These are phyloP conservation scores for Suhomyces ambrosiae DNA, from an alignment of 1,139 yeast genomes.

Conservation along the genomic window DNA sequence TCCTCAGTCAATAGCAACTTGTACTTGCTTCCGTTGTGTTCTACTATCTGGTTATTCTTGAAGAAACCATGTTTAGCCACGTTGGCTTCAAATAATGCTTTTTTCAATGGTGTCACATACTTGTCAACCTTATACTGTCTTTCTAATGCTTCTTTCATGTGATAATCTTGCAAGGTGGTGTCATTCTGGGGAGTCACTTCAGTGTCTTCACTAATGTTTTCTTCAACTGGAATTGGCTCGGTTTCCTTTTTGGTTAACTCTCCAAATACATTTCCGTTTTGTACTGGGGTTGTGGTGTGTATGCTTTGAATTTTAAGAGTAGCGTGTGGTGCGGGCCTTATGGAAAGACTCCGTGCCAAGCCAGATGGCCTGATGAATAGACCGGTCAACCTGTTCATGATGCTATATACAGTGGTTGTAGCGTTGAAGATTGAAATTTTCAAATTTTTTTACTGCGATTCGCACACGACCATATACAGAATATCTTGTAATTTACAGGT, in stretches of 20 bases:
- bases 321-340: conserved; percentile 5
- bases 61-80: conserved; percentile 72
- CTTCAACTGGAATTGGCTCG: conserved; percentile 12
- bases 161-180: conserved; percentile 36
- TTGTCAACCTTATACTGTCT: conserved; percentile 36
- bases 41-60: conserved; percentile 61
- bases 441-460: conserved; percentile 8
- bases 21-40: conserved; percentile 51
- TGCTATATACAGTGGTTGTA: conserved; percentile 10
- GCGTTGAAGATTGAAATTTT: conserved; percentile 4
- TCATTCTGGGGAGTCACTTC: conserved; percentile 33
- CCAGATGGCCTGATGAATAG: conserved; percentile 9
- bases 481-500: no score
- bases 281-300: conserved; percentile 16
- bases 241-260: conserved; percentile 28
- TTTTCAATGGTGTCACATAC: conserved; percentile 72
- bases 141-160: conserved; percentile 31
- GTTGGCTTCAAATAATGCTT: conserved; percentile 60
- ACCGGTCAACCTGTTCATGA: conserved; percentile 13
- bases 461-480: conserved; percentile 11
- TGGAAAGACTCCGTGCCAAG: conserved; percentile 4
- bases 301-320: conserved; percentile 7
- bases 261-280: conserved; percentile 28
- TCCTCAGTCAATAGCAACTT: conserved; percentile 57
- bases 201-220: conserved; percentile 15